Base-by-base conservation (phyloP, 768 basidiomycete species). In the Termitomyces sp. region DNA sequence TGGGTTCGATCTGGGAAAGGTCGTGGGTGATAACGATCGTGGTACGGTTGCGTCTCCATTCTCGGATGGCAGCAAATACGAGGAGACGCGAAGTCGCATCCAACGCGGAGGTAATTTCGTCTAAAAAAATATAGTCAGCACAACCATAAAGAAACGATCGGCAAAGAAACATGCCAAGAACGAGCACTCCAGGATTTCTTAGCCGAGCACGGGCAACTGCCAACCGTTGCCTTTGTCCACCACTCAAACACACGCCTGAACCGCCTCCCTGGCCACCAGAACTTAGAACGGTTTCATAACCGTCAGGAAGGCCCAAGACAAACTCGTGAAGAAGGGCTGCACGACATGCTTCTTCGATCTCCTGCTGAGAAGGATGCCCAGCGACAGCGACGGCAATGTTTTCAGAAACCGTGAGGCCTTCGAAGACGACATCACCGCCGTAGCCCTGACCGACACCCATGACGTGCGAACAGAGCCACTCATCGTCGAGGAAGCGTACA, bases 21-120 rank as follows among this genome's bases (percentile, higher is more conserved):
- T 98, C 97, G 71, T 98, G 96, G 0, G 96, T 98, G 69, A 98
- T 97, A 61, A 95, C 88, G 68, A 95, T 87, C 6, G 93, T 97
- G 5, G 93, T 98, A 65, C 84, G 86, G 74, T 89, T 88, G 16
- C 69, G 67, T 7, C 92, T 79, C 89, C 89, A 93, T 3, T 72
- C 72, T 65, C 78, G 78, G 53, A 87, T 75, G 1, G 88, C 88
- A 57, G 85, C 82, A 51, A 93, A 92, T 20, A 98, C 92, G 45
- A 94, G 82, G 24, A 92, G 76, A 20, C 95, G 88, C 2, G 95
- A 93, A 2, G 89, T 88, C 13, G 88, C 84, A 71, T 98, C 96
- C 57, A 98, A 78, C 18, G 89, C 88, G 1, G 88, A 91, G 3
- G 90, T 91, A 1, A 87, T 86, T 75, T 91, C 90, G 62, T 91